A percentile compares a stretch with the other conserved stretches of the same genome.
Conservation (phyloP, 164 flowering plant species). For the Chloranthus sessilifolius region DNA sequence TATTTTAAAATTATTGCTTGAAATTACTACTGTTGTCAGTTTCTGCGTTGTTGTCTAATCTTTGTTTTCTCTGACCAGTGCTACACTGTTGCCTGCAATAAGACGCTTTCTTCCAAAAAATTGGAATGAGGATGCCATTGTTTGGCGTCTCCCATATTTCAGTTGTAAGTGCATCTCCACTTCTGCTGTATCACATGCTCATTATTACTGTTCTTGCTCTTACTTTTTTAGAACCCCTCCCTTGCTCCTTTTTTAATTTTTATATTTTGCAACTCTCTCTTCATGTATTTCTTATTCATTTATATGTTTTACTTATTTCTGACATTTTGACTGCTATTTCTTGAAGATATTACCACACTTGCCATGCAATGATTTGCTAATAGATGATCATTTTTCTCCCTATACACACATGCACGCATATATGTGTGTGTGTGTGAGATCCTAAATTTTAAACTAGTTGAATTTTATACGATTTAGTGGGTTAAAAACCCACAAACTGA, state of each 20-base stretch:
- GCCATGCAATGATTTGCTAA: too few species aligned
- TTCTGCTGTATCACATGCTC: constrained; percentile 1
- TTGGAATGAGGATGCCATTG: constrained; percentile 77
- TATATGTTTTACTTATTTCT: not conserved
- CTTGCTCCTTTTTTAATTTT: not conserved
- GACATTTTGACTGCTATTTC: too few species aligned
- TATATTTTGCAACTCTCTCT: not conserved
- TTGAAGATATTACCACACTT: too few species aligned
- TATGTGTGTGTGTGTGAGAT: too few species aligned
- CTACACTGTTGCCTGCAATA: constrained; percentile 81
- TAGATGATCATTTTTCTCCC: too few species aligned
- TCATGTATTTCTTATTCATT: not conserved
- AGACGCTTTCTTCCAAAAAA: constrained; percentile 58
- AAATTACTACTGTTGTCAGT: not conserved
- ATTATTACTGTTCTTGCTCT: constrained; percentile 3
- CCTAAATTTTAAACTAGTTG: too few species aligned
- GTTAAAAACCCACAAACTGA: too few species aligned
- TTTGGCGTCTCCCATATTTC: constrained; percentile 79
- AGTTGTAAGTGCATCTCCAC: constrained; percentile 42
- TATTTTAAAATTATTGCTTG: not conserved
- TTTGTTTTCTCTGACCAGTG: constrained; percentile 35
- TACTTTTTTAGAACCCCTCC: too few species aligned
- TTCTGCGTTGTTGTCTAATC: not conserved
- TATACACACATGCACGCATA: too few species aligned
- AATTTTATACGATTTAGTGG: too few species aligned